Conservation (phyloP, 139 green algal species). For the Picochlorum sp. region DNA sequence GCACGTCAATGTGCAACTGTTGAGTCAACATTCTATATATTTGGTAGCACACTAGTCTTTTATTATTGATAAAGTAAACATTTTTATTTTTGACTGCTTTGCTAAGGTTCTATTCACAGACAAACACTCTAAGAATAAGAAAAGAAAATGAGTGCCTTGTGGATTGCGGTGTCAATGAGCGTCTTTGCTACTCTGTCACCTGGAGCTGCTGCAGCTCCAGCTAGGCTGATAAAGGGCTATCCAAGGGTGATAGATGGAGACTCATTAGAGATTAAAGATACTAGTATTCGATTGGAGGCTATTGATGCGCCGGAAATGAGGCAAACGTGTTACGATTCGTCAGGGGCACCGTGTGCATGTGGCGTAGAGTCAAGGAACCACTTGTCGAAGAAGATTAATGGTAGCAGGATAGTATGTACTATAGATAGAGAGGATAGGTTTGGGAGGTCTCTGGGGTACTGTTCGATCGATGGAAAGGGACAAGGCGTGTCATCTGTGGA, state of each 20-base stretch:
- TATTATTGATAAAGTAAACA: no score
- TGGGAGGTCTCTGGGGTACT: conserved; percentile 48
- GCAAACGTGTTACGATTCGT: conserved; percentile 44
- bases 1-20: no score
- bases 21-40: no score
- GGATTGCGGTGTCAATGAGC: neutral
- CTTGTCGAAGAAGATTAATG: conserved; percentile 36
- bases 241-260: conserved; percentile 53
- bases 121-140: neutral
- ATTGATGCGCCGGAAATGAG: conserved; percentile 68
- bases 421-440: conserved; percentile 59
- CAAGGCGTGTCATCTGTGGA: no score
- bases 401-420: conserved; percentile 30
- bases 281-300: conserved; percentile 47
- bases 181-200: neutral
- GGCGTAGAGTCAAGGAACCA: conserved; percentile 29
- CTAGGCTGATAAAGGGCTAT: conserved; percentile 14
- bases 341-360: conserved; percentile 24
- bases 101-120: no score
- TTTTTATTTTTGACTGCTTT: no score
- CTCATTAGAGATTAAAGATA: conserved; percentile 46
- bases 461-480: conserved; percentile 4
- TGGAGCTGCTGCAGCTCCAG: neutral
- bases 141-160: neutral
- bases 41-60: no score